Base-by-base conservation (phyloP, 1,284 basidiomycete species). In the Lignosus rhinocerotis region DNA sequence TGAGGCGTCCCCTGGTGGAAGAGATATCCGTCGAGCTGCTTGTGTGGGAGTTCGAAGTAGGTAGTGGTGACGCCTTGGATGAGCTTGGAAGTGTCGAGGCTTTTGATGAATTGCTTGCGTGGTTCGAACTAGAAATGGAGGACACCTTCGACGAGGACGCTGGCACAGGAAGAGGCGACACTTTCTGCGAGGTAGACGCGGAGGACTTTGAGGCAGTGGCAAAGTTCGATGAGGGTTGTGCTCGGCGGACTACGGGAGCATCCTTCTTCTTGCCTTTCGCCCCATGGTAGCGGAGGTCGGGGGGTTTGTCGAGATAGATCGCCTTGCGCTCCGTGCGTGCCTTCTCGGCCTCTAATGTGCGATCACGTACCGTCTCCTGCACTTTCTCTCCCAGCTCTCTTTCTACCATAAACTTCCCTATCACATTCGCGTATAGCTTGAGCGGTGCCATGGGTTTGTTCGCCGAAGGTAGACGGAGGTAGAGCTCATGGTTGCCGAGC, bases 361-460 rank as follows among this genome's bases (percentile, higher is more conserved):
- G 80, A 56, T 85, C 79, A 49, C 84, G 80, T 55, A 90, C 73
- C 64, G 78, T 80, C 66, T 79, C 79, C 12, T 80, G 74, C 53
- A 85, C 66, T 43, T 72, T 77, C 39, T 78, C 73, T n/a, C 77
- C 79, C 36, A 89, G 77, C 65, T 86, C 77, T 51, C 80, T 80
- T 54, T 85, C 82, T 58, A 90, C 83, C 41, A 75, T 76, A 67
- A 88, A 81, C 69, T 86, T 90, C 41, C 87, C 87, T 16, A 81
- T 76, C 43, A 92, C 81, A 64, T 83, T 85, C 58, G 87, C 89
- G 64, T 85, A 81, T n/a, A 86, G 80, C 69, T 86, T 88, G 62
- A 92, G 80, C 1, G 87, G 83, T 0, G 82, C 80, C 63, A 76
- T 82, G 32, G 80, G 82, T 70, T 84, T 85, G 34, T 76, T 72